Evolutionary conservation across 2,329 filamentous ascomycete genomes (phyloP), one percentile per base, ranked within the genome.

Genomic region (Leptosphaerulina australis): DNA sequence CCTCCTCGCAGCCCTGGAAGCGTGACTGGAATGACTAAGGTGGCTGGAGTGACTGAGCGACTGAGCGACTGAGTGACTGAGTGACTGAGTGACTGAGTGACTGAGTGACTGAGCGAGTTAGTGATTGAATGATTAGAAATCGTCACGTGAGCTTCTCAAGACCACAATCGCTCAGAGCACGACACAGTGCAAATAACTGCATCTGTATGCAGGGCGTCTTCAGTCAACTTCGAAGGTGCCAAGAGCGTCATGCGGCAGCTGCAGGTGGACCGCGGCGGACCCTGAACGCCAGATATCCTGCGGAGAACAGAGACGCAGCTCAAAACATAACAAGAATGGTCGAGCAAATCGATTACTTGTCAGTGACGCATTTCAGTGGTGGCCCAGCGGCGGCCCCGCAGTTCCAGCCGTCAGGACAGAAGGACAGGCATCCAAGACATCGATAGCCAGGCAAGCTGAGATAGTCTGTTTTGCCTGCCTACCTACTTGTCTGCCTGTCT

Each of bases 311-410:
- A 43, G 52, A 20, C 22, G 18, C 4, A 22, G 35, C n/a, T 5
- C 24, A n/a, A 39, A 38, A 44, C 31, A 55, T 26, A 44, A 29
- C 35, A 24, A 43, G 39, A 21, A 20, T 18, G 29, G 45, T 21
- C 35, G 36, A 31, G 30, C 50, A 40, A 49, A 46, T 48, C 14
- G 39, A 45, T 25, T 37, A 45, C 50, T 30, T 41, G 40, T 46
- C 25, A 37, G 39, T 41, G 36, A 48, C 39, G 50, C 40, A 49
- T 49, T 48, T 40, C 30, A 49, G 40, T 34, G 44, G 50, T 45
- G 45, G 47, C 50, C 50, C 30, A 49, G 40, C 38, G 44, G 50
- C 50, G 45, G 47, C 50, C 50, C 50, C 50, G 50, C 50, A 45
- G 39, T 48, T 36, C 29, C 39, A 45, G 25, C 37, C 30, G 40